Base-by-base conservation (phyloP, 192 early-diverging fungal genomes). In the Pilobolus umbonatus region DNA sequence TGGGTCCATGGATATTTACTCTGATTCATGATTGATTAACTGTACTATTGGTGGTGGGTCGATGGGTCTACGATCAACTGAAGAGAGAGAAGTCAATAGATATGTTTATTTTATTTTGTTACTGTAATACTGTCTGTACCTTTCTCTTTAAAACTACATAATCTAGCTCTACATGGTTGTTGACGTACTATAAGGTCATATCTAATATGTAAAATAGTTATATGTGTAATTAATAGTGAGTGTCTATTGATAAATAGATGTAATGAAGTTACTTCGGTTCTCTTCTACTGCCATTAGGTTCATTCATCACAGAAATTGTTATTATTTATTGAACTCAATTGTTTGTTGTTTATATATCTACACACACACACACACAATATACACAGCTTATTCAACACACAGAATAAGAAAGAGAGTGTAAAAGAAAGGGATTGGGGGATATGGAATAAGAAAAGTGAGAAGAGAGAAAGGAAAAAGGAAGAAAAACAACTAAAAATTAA, bases 61-160 rank as follows among this genome's bases (percentile, higher is more conserved):
- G 9, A 91, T 80, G n/a, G 88, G 88, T 39, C 88, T 57, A 60
- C 88, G 63, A 64, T 91, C 88, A 21, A 86, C 88, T 87, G 44
- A 35, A 14, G 19, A 57, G n/a, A n/a, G n/a, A n/a, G n/a, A n/a
- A n/a, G n/a, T n/a, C n/a, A n/a, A n/a, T n/a, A n/a, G n/a, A 36
- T 32, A 38, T 32, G 21, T 38, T 15, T 3, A n/a, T 30, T 38
- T 42, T 36, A 12, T 55, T 36, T 55, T 50, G 25, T 24, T 6
- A n/a, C 14, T 39, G 12, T 55, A 6, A 30, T 11, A 8, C 28
- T 29, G 29, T 21, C 49, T 73, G 64, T 74, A 88, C 90, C 91
- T 82, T 95, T 95, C 66, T 92, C 93, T 59, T 89, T 90, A 68
- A 92, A 90, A 55, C 93, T 90, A 68, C 93, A 95, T 81, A 93